Conservation (phyloP, 2,329 filamentous ascomycete genomes). For the Zymoseptoria pseudotritici region DNA sequence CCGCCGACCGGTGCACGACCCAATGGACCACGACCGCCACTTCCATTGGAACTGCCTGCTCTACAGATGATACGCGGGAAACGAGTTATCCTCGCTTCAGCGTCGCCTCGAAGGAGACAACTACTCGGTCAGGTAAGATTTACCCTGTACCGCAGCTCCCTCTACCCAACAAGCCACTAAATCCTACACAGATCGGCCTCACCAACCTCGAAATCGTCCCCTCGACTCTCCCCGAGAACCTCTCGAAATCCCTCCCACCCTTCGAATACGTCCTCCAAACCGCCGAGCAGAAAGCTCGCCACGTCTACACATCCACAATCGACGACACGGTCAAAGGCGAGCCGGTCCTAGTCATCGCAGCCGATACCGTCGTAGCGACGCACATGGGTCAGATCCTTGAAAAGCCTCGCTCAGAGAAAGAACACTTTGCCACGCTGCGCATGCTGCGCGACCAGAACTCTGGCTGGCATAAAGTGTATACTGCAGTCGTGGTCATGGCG, state of each 20-base stretch:
- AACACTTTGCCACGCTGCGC: constrained; percentile 79
- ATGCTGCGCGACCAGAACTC: constrained; percentile 62
- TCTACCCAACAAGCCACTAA: not conserved
- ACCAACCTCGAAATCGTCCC: constrained; percentile 75
- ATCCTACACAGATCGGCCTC: constrained; percentile 59
- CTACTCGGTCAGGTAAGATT: constrained; percentile 63
- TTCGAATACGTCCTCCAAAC: constrained; percentile 89
- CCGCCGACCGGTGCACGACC: constrained; percentile 6
- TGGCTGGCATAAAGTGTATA: constrained; percentile 70
- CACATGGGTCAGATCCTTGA: constrained; percentile 72
- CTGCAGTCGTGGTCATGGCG: constrained; percentile 74
- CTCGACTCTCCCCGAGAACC: constrained; percentile 75
- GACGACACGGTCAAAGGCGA: constrained; percentile 50
- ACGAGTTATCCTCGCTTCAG: constrained; percentile 81
- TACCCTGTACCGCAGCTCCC: not conserved
- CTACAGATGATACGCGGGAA: constrained; percentile 68
- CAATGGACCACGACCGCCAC: constrained; percentile 43
- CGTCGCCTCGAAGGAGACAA: constrained; percentile 75
- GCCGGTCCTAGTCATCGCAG: constrained; percentile 15
- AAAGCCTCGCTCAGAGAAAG: constrained; percentile 74
- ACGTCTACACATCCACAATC: constrained; percentile 59
- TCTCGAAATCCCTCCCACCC: constrained; percentile 70
- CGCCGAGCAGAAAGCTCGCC: constrained; percentile 71
- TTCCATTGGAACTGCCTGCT: constrained; percentile 71
- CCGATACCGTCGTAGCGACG: constrained; percentile 60